Evolutionary conservation across 345 rosid genomes (phyloP).

Genomic region (Corchorus capsularis): DNA sequence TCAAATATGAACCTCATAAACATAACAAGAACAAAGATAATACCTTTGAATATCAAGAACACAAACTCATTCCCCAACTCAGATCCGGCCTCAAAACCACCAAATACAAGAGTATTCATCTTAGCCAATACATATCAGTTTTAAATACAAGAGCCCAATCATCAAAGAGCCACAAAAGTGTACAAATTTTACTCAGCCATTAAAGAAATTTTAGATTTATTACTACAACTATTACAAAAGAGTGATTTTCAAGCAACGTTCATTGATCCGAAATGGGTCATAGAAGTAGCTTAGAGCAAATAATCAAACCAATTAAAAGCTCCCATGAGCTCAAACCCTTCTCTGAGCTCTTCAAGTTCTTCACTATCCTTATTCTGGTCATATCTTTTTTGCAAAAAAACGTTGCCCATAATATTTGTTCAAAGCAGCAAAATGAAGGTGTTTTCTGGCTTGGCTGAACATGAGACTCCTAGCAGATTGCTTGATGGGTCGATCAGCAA

Average conservation of each 20-base stretch:
- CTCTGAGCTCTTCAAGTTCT: constrained; percentile 54
- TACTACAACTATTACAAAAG: no score
- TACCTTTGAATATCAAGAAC: no score
- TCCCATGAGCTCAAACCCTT: constrained; percentile 88
- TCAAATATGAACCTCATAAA: no score
- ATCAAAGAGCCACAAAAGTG: no score
- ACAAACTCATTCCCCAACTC: no score
- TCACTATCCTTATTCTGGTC: constrained; percentile 28
- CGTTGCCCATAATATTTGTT: constrained; percentile 88
- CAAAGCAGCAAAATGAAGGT: constrained; percentile 74
- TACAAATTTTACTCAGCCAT: no score
- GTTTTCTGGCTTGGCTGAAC: constrained; percentile 84
- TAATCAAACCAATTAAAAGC: constrained; percentile 84
- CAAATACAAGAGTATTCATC: no score
- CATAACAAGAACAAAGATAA: no score
- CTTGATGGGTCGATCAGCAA: constrained; percentile 87
- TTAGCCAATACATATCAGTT: no score
- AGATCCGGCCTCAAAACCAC: no score
- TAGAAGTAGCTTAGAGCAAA: constrained; percentile 53
- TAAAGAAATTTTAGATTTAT: no score
- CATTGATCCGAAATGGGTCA: constrained; percentile 53
- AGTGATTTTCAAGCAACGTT: constrained; percentile 73
- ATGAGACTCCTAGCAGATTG: constrained; percentile 75
- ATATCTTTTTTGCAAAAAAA: constrained; percentile 73
- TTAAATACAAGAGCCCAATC: no score